These are phyloP conservation scores for Paramecium sonneborni DNA, from an alignment of 73 alveolate species.

Conservation along the genomic window DNA sequence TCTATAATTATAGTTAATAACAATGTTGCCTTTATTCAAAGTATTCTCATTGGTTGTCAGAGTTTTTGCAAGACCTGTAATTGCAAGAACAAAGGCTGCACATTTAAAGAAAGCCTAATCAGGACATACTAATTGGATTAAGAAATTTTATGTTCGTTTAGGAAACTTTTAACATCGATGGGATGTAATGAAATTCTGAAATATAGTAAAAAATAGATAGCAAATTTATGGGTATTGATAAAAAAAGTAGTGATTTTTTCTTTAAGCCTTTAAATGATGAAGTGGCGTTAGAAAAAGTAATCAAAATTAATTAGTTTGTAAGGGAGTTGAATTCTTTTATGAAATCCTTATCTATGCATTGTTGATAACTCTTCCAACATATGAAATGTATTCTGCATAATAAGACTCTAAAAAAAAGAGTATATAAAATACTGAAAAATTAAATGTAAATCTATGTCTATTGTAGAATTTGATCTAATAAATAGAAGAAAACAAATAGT, in stretches of 20 bases:
- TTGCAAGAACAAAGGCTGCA: conserved; percentile 58
- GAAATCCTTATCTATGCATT: conserved; percentile 53
- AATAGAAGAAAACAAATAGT: not conserved
- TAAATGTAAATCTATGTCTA: not conserved
- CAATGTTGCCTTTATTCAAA: conserved; percentile 61
- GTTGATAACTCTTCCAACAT: conserved; percentile 36
- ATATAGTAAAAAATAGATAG: conserved; percentile 49
- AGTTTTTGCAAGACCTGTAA: conserved; percentile 66
- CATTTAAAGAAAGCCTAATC: conserved; percentile 28
- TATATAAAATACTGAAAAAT: not conserved
- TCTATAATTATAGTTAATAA: not conserved
- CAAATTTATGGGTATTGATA: conserved; percentile 61
- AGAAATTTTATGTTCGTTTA: conserved; percentile 25
- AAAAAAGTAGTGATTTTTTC: conserved; percentile 51
- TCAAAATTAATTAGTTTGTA: not conserved
- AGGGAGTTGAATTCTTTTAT: conserved; percentile 67
- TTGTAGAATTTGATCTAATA: not conserved
- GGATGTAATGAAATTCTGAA: conserved; percentile 61
- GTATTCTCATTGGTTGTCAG: conserved; percentile 63
- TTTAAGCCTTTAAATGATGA: conserved; percentile 57
- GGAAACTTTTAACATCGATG: conserved; percentile 55
- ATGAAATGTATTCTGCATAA: conserved; percentile 51
- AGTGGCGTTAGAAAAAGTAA: conserved; percentile 61
- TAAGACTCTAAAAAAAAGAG: conserved; percentile 55
- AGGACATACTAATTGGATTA: conserved; percentile 5